Base-by-base conservation (phyloP, 352 stramenopile species). In the Aphanomyces cochlioides region DNA sequence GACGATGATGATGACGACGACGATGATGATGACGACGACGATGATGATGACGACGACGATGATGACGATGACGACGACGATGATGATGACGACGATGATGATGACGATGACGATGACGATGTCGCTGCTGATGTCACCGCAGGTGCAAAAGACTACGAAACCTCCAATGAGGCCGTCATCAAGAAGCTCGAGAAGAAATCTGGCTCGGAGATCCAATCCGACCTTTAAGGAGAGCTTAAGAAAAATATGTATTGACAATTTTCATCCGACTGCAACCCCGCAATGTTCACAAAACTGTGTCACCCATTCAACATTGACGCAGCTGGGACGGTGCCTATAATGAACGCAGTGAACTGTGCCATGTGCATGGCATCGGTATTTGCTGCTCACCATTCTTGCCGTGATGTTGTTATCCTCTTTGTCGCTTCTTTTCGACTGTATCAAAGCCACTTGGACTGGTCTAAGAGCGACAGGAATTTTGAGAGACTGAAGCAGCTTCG, bases 1-100 rank as follows among this genome's bases (percentile, higher is more conserved):
- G 54, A 61, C 28, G 54, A 61, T 3, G 54, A 61, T 40, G 54
- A 61, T 3, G 54, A 61, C 43, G 54, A 61, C 5, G 54, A 61
- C 43, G 54, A 61, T 61, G 54, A 61, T 61, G 54, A 61, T 3
- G 54, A 61, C 34, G 54, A 61, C 3, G 54, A 61, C 36, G 54
- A 61, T 3, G 54, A 61, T 17, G 54, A 61, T 3, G 54, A 61
- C 3, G 54, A 61, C 3, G 54, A 61, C 54, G 54, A 61, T 3
- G 54, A 61, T 61, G 54, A 61, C 54, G 54, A 61, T 61, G 54
- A 61, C 3, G 54, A 61, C 43, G 54, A 61, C 43, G 54, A 61
- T 40, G 54, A 61, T 17, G 54, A 61, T 3, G 54, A 61, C 5
- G 54, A 61, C 36, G 54, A 61, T 3, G 54, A 61, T 3, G 54